Evolutionary conservation across 2,329 filamentous ascomycete species (phyloP), one percentile per base, ranked within the genome.

Genomic region (Botrytis fragariae): DNA sequence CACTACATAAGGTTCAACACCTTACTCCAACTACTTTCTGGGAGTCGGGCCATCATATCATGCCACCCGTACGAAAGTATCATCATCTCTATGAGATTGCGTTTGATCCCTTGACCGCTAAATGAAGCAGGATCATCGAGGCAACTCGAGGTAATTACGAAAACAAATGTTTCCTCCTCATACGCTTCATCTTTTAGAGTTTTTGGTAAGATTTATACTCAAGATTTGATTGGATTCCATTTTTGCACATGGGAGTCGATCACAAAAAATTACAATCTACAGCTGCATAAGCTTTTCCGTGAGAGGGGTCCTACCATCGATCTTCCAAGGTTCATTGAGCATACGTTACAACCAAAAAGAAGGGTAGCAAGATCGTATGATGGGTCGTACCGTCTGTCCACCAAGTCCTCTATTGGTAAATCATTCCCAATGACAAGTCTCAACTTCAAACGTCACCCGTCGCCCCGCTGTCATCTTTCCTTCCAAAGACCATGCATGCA

Each of bases 401-500:
- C 45, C n/a, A 39, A n/a, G 32, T 29, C 62, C 20, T 65, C 63
- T 44, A 54, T n/a, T 68, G 51, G 48, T 57, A 37, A 68, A 68
- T 42, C 64, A 54, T 54, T 67, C 48, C 48, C 45, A 68, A 68
- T 68, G 45, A 57, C 64, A 68, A 54, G 45, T 68, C 48, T 57
- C 45, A 42, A 57, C 22, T 54, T 57, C 35, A n/a, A 68, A 68
- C 64, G 35, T 68, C 64, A 68, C 64, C 64, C 64, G 45, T 29
- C 45, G 64, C 64, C 64, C 64, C 64, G 48, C 64, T 54, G n/a
- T 68, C 64, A 68, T 54, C 64, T 32, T 35, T 42, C 64, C 32
- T 48, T 67, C 48, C 16, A 51, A 18, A 57, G 14, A 9, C 51
- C 25, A 51, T n/a, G 29, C 25, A n/a, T 62, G n/a, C n/a, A 63